Percentiles rank a stretch among this genome's conserved stretches.
These are phyloP conservation scores for Adansonia rubrostipa DNA, from an alignment of 441 rosid genomes.

Conservation along the genomic window DNA sequence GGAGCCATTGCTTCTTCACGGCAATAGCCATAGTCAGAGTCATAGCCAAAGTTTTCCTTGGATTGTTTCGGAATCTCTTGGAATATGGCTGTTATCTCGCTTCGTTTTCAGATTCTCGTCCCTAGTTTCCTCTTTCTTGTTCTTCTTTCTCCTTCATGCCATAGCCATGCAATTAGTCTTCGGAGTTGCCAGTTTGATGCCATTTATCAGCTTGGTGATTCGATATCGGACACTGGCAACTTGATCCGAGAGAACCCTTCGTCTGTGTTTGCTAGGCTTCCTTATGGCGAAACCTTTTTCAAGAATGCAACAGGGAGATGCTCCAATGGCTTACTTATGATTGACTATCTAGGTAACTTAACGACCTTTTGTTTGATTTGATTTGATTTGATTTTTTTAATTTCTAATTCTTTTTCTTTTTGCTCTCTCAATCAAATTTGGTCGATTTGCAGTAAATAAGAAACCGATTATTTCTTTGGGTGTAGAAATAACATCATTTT, in stretches of 20 bases:
- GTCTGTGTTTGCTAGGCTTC: conserved; percentile 19
- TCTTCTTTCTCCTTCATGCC: neutral
- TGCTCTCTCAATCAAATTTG: too few relatives aligned
- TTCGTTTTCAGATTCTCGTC: too few relatives aligned
- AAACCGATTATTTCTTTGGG: too few relatives aligned
- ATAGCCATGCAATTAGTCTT: neutral
- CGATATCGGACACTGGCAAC: conserved; percentile 33
- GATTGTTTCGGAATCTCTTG: too few relatives aligned
- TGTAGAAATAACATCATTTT: too few relatives aligned
- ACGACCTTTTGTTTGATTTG: too few relatives aligned
- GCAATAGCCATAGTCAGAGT: too few relatives aligned
- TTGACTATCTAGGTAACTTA: conserved; percentile 40
- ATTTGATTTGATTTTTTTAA: too few relatives aligned
- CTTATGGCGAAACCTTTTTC: conserved; percentile 33
- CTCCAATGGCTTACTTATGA: conserved; percentile 36
- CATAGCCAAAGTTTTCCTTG: too few relatives aligned
- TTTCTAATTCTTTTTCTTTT: neutral
- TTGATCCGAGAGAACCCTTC: conserved; percentile 21
- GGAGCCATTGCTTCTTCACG: too few relatives aligned
- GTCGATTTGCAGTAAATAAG: too few relatives aligned
- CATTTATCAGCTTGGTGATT: conserved; percentile 40
- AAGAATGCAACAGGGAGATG: conserved; percentile 33
- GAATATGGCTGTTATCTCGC: too few relatives aligned
- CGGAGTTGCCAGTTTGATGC: conserved; percentile 31
- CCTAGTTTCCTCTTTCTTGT: neutral